Conservation (phyloP, 2,329 filamentous ascomycete species). For the Aspergillus ochraceoroseus region DNA sequence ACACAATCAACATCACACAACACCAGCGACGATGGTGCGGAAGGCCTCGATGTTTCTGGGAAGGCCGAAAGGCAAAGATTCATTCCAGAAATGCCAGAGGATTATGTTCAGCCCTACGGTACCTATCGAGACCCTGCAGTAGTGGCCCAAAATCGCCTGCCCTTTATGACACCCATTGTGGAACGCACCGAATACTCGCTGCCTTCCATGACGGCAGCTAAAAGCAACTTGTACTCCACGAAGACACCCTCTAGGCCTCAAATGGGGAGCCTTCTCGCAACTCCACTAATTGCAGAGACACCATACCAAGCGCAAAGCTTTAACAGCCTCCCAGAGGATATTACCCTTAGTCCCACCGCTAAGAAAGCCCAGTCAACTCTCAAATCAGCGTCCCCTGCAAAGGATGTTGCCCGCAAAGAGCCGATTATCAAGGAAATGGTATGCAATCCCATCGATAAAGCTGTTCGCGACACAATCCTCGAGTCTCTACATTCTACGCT, state of each 20-base stretch:
- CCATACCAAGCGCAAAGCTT: conserved; percentile 49
- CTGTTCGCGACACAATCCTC: conserved; percentile 68
- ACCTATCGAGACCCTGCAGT: conserved; percentile 76
- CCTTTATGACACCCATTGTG: conserved; percentile 98
- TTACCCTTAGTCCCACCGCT: conserved; percentile 36
- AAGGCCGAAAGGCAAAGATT: conserved; percentile 42
- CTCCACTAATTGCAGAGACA: conserved; percentile 65
- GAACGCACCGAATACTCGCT: conserved; percentile 90
- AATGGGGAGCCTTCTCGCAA: conserved; percentile 55
- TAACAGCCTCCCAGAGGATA: conserved; percentile 28
- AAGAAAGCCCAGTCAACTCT: conserved; percentile 34
- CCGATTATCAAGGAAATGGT: conserved; percentile 75
- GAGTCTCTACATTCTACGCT: conserved; percentile 68
- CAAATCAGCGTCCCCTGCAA: conserved; percentile 18
- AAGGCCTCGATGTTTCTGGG: conserved; percentile 31
- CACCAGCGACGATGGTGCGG: conserved; percentile 22
- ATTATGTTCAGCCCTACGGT: conserved; percentile 72
- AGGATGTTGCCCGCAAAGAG: conserved; percentile 35
- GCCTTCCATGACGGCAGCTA: conserved; percentile 53
- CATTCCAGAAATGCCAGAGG: conserved; percentile 70
- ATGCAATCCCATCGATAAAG: conserved; percentile 85
- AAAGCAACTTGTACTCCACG: conserved; percentile 56
- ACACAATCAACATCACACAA: conserved; percentile 16
- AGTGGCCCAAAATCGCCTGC: conserved; percentile 81
- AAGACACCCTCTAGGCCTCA: conserved; percentile 70